Conservation (phyloP, 2,329 filamentous ascomycete species). For the Alternaria burnsii region DNA sequence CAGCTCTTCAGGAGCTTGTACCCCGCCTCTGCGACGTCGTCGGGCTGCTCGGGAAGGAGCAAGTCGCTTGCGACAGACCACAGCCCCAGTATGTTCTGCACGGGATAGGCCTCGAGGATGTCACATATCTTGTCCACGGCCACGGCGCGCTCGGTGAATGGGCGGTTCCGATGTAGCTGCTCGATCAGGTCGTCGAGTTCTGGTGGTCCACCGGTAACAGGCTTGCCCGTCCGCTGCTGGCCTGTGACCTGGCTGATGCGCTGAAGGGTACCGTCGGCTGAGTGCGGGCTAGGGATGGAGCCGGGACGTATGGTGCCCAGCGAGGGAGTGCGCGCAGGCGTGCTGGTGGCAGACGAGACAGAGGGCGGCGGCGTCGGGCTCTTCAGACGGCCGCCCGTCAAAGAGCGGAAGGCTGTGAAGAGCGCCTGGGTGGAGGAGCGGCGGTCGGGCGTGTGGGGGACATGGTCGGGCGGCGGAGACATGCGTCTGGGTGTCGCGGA, state of each 20-base stretch:
- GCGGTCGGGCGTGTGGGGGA: constrained; percentile 49
- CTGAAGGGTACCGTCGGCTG: constrained; percentile 39
- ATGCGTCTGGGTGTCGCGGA: constrained; percentile 36
- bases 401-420: constrained; percentile 49
- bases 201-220: constrained; percentile 48
- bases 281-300: constrained; percentile 32
- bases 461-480: constrained; percentile 50
- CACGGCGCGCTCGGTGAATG: constrained; percentile 40
- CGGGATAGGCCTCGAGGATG: constrained; percentile 47
- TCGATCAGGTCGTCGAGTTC: constrained; percentile 45
- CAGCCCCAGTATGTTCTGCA: constrained; percentile 48
- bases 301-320: constrained; percentile 33
- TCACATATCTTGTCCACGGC: constrained; percentile 46
- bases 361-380: constrained; percentile 45
- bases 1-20: constrained; percentile 49
- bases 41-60: constrained; percentile 44
- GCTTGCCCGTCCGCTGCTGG: constrained; percentile 28
- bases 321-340: constrained; percentile 42
- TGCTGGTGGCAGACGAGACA: constrained; percentile 40
- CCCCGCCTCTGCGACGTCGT: constrained; percentile 44
- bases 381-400: constrained; percentile 49
- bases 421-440: constrained; percentile 50
- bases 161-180: constrained; percentile 38
- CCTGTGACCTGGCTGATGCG: constrained; percentile 36
- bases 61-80: constrained; percentile 52